Conservation (phyloP, 768 basidiomycete species). For the Kwoniella bestiolae region DNA sequence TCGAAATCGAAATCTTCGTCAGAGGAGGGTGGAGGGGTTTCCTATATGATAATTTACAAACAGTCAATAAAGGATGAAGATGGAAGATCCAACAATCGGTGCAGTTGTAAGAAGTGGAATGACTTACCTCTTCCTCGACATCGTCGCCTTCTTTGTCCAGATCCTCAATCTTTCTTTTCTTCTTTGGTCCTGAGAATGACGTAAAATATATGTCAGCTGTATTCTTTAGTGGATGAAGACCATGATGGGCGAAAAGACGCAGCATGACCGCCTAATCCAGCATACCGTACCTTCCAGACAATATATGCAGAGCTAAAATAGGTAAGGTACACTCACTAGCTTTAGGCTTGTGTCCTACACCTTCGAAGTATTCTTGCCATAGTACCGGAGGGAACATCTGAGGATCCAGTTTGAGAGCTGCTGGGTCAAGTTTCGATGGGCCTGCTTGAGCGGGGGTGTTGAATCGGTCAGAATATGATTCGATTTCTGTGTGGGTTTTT, state of each 20-base stretch:
- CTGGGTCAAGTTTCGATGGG: conserved; percentile 30
- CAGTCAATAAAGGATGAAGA: background rate
- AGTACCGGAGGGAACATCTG: conserved; percentile 43
- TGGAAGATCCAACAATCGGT: too few relatives aligned
- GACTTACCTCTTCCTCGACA: conserved; percentile 35
- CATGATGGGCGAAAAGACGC: too few relatives aligned
- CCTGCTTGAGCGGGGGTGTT: conserved; percentile 15
- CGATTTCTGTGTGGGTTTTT: conserved; percentile 47
- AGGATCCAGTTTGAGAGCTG: conserved; percentile 33
- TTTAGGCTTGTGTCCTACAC: conserved; percentile 19
- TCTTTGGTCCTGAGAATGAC: conserved; percentile 10
- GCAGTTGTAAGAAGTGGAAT: too few relatives aligned
- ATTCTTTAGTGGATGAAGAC: background rate
- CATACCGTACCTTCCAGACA: too few relatives aligned
- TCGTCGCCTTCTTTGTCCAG: conserved; percentile 30
- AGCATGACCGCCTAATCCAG: too few relatives aligned
- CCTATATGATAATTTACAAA: conserved; percentile 1
- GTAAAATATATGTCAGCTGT: background rate
- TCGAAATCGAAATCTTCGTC: conserved; percentile 47
- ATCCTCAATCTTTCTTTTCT: conserved; percentile 18
- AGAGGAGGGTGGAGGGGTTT: conserved; percentile 32
- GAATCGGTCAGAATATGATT: conserved; percentile 45
- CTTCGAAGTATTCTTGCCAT: conserved; percentile 49
- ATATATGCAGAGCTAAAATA: too few relatives aligned
- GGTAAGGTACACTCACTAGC: conserved; percentile 21